Conservation (phyloP, 2,329 filamentous ascomycete species). For the Curvularia sp. region DNA sequence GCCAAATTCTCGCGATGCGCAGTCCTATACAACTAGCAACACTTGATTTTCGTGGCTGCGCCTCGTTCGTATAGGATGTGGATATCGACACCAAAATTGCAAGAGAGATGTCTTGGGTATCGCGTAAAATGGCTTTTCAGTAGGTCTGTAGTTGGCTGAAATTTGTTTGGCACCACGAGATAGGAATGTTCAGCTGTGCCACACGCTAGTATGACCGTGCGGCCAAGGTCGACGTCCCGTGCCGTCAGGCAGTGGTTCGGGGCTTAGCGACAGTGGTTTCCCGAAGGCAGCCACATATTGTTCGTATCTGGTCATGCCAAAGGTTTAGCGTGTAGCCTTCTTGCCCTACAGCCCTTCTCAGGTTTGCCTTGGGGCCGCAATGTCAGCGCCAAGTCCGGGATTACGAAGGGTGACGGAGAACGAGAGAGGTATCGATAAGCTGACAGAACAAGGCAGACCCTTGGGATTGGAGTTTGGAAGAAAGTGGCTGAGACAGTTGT, state of each 20-base stretch:
- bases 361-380: constrained; percentile 4
- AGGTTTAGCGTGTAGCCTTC: not conserved
- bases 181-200: not conserved
- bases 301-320: not conserved
- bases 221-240: not conserved
- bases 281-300: not conserved
- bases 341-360: not conserved
- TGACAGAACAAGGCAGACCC: not conserved
- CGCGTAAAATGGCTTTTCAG: not conserved
- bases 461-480: not conserved
- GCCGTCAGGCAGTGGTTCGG: not conserved
- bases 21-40: not conserved
- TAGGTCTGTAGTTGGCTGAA: not conserved
- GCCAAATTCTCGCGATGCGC: not conserved
- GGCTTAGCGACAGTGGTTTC: not conserved
- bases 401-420: not conserved
- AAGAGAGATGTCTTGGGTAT: not conserved
- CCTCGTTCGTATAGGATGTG: not conserved
- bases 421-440: not conserved
- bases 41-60: not conserved
- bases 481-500: not conserved
- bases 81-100: not conserved
- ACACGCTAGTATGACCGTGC: not conserved
- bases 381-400: constrained; percentile 7
- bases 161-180: not conserved